phyloP scores from a whole-genome alignment of 192 early-diverging fungal genomes.

The Globomyces pollinis-pini region DNA sequence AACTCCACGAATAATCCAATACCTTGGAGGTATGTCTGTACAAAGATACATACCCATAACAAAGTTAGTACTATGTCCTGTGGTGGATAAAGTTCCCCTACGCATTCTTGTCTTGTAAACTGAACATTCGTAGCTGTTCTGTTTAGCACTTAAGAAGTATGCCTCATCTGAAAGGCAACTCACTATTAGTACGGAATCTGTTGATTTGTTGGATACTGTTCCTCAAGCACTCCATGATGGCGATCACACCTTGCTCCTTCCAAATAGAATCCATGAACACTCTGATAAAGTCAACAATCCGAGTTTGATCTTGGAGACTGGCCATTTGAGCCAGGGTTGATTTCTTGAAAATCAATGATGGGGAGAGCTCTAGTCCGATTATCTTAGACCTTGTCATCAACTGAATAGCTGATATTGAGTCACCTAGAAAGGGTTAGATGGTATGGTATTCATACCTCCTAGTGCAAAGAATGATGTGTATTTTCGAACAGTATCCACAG shows the following conservation, averaged over 20 bases:
- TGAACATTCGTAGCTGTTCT: constrained; percentile 48
- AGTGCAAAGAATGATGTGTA: no score
- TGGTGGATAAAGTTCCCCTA: constrained; percentile 47
- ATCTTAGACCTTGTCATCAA: no score
- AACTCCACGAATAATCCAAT: constrained; percentile 54
- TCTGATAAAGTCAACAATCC: no score
- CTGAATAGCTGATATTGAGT: no score
- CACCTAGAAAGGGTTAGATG: no score
- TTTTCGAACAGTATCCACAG: no score
- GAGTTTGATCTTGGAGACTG: no score
- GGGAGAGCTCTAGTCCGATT: no score
- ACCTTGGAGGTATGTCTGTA: constrained; percentile 25
- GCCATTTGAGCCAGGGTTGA: no score
- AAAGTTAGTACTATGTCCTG: constrained; percentile 56
- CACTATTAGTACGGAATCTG: no score
- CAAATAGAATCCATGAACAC: constrained; percentile 47
- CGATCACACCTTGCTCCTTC: constrained; percentile 56
- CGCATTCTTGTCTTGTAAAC: constrained; percentile 53
- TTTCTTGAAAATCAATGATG: no score
- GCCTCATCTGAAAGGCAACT: constrained; percentile 50
- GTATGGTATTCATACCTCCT: no score
- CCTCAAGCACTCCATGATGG: constrained; percentile 39
- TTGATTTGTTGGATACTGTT: constrained; percentile 41
- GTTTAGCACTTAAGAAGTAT: constrained; percentile 26
- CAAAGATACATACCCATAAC: constrained; percentile 44